Conservation (phyloP, 1,284 basidiomycete genomes). For the Entoloma clypeatum region DNA sequence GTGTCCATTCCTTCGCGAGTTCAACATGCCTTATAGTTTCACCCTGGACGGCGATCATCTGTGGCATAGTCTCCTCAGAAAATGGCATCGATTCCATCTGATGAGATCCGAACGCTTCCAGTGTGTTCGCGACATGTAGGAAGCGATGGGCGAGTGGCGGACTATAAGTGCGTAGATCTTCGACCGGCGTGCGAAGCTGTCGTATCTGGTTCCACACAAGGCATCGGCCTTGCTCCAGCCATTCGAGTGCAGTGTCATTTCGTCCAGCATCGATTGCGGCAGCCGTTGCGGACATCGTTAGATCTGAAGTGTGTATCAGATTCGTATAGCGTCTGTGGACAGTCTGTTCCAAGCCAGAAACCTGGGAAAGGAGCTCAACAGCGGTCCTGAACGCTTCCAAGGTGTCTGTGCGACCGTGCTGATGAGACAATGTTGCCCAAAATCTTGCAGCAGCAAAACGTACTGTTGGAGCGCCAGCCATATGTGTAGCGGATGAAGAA, state of each 20-base stretch:
- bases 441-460: too few relatives aligned
- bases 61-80: not conserved
- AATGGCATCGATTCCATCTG: too few relatives aligned
- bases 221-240: constrained; percentile 3
- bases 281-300: constrained; percentile 2
- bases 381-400: not conserved
- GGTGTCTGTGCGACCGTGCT: too few relatives aligned
- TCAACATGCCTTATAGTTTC: not conserved
- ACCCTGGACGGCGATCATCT: not conserved
- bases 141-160: constrained; percentile 3
- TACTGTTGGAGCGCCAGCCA: too few relatives aligned
- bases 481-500: too few relatives aligned
- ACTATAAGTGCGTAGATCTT: not conserved
- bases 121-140: not conserved
- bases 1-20: constrained; percentile 6
- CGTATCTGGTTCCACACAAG: constrained; percentile 5
- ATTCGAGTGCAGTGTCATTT: not conserved
- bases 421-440: too few relatives aligned
- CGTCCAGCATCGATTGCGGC: not conserved
- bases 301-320: not conserved
- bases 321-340: not conserved
- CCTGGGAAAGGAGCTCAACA: not conserved
- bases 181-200: not conserved
- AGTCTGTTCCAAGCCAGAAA: not conserved
- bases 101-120: not conserved